phyloP scores from a whole-genome alignment of 176 grass and related monocot genomes.

The Cenchrus americanus region DNA sequence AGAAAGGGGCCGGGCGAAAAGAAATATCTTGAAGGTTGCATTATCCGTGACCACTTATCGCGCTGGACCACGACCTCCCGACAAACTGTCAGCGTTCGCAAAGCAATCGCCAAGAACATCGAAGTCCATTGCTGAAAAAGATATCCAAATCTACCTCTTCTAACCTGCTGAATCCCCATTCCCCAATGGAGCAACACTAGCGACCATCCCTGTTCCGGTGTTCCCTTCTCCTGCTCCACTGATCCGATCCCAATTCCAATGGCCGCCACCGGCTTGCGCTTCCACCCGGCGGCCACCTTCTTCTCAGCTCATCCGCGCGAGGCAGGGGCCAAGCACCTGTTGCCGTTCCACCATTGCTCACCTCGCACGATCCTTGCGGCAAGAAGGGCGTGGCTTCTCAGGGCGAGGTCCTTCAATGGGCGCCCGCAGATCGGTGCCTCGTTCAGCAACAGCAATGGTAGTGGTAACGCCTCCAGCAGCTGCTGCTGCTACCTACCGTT shows the following conservation, averaged over 20 bases:
- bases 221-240: slow-evolving; percentile 17
- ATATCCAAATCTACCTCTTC: neutral
- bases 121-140: neutral
- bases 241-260: slow-evolving; percentile 5
- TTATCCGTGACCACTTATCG: slow-evolving; percentile 41
- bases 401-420: slow-evolving; percentile 63
- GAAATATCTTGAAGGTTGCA: slow-evolving; percentile 36
- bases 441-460: slow-evolving; percentile 57
- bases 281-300: slow-evolving; percentile 27
- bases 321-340: neutral
- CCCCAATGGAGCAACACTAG: slow-evolving; percentile 24
- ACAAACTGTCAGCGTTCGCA: slow-evolving; percentile 22
- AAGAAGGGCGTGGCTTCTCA: slow-evolving; percentile 37
- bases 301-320: slow-evolving; percentile 24
- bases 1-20: neutral
- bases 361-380: slow-evolving; percentile 28
- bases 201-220: neutral
- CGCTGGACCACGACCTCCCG: slow-evolving; percentile 34
- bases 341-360: slow-evolving; percentile 21
- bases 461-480: too few species aligned
- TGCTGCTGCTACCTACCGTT: neutral
- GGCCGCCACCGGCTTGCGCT: slow-evolving; percentile 27
- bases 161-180: neutral
- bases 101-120: slow-evolving; percentile 26
- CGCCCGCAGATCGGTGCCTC: slow-evolving; percentile 63